Evolutionary conservation across 345 rosid genomes (phyloP).

Genomic region (Camelina neglecta): DNA sequence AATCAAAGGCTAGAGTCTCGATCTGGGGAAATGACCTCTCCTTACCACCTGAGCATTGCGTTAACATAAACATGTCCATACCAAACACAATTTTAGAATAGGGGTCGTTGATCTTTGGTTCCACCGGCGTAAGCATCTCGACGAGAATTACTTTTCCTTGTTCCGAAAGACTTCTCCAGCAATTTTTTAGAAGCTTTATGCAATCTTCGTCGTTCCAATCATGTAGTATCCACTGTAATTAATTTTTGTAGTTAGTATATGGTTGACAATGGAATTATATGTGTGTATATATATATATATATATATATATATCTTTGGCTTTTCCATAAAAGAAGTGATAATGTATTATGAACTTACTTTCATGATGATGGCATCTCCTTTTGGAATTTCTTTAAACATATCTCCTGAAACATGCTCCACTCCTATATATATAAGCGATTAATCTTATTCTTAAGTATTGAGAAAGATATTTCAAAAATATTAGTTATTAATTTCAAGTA

Average conservation of each 20-base stretch:
- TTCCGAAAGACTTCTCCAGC: not conserved
- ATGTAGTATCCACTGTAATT: not conserved
- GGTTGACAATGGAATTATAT: not conserved
- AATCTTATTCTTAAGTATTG: too few species aligned
- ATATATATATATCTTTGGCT: too few species aligned
- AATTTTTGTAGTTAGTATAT: not conserved
- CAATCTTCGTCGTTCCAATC: not conserved
- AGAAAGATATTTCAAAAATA: too few species aligned
- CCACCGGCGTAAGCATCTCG: not conserved
- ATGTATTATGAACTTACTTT: not conserved
- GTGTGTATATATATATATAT: too few species aligned
- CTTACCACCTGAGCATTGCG: not conserved
- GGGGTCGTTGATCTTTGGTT: not conserved
- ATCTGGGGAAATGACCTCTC: not conserved
- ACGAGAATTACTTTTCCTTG: not conserved
- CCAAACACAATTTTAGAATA: not conserved
- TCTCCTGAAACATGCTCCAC: not conserved
- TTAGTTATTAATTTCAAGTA: too few species aligned
- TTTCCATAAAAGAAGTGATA: too few species aligned
- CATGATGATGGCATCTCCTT: not conserved
- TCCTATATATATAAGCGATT: not conserved
- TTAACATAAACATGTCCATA: not conserved
- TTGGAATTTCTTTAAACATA: not conserved
- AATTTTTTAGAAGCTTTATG: not conserved
- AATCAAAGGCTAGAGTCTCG: not conserved